phyloP scores from a whole-genome alignment of 1,284 basidiomycete genomes.

The Thelephora terrestris region DNA sequence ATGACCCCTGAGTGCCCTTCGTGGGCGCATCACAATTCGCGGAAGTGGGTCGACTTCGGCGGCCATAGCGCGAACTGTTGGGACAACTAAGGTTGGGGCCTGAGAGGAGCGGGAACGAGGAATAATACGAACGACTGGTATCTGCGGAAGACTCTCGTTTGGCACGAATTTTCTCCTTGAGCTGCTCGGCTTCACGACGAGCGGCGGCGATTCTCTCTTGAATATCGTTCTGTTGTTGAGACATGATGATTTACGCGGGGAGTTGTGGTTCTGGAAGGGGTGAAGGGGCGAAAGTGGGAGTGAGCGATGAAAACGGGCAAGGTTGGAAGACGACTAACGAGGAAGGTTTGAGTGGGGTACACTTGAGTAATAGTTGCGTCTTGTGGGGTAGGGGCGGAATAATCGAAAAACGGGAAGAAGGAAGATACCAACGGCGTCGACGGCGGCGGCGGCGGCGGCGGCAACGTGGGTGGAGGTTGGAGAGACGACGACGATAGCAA shows the following conservation, averaged over 20 bases:
- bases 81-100: conserved; percentile 2
- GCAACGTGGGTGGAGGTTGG: background rate
- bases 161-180: conserved; percentile 96
- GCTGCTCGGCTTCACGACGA: conserved; percentile 87
- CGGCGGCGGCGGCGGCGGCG: background rate
- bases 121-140: conserved; percentile 72
- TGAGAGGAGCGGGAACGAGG: conserved; percentile 1
- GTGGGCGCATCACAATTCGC: conserved; percentile 90
- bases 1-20: conserved; percentile 92
- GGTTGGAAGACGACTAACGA: background rate
- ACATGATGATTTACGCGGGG: conserved; percentile 36
- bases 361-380: too few species aligned
- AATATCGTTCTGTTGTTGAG: conserved; percentile 78
- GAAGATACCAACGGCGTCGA: background rate
- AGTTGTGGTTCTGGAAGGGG: background rate
- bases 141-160: conserved; percentile 94
- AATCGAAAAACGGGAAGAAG: background rate
- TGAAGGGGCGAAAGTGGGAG: background rate
- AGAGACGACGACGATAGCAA: conserved; percentile 2
- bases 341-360: conserved; percentile 1
- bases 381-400: too few species aligned
- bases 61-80: conserved; percentile 87
- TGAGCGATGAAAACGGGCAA: background rate
- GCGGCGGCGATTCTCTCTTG: conserved; percentile 94
- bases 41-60: conserved; percentile 92